Percentiles rank a stretch among this genome's conserved stretches.
phyloP scores from a whole-genome alignment of 257 asterid species.

The Rehmannia glutinosa region DNA sequence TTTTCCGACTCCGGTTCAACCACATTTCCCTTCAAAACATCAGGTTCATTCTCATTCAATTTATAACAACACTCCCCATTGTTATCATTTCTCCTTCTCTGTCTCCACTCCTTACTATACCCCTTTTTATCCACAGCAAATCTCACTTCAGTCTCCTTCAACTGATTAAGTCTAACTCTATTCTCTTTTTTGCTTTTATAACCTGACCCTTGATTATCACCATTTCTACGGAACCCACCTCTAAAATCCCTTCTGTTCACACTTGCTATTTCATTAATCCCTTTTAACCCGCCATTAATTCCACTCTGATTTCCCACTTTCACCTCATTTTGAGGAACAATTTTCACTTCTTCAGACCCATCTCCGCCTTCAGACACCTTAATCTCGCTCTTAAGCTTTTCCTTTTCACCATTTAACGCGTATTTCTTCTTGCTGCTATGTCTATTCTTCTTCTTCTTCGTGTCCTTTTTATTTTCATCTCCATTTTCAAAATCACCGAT shows the following conservation, averaged over 20 bases:
- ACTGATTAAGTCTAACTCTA: slow-evolving; percentile 4
- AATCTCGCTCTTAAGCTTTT: slow-evolving; percentile 1
- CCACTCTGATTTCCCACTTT: slow-evolving; percentile 12
- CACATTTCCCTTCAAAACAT: slow-evolving; percentile 7
- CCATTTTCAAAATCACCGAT: slow-evolving; percentile 8
- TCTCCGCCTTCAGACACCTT: slow-evolving; percentile 5
- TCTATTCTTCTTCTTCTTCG: not conserved
- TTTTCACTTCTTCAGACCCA: not conserved
- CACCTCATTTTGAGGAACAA: not conserved
- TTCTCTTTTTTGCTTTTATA: not conserved
- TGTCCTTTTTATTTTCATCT: not conserved
- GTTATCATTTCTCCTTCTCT: slow-evolving; percentile 5
- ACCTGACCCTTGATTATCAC: not conserved
- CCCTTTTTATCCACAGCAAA: slow-evolving; percentile 2
- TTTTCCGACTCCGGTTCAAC: not conserved
- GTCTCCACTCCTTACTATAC: not conserved
- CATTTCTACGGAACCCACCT: slow-evolving; percentile 20
- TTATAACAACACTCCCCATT: not conserved
- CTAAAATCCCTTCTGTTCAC: not conserved
- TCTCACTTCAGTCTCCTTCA: slow-evolving; percentile 3
- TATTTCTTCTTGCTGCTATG: not conserved
- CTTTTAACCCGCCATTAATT: not conserved
- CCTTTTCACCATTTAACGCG: slow-evolving; percentile 2
- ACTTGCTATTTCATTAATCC: not conserved
- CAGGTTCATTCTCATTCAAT: not conserved